Evolutionary conservation across 2,329 filamentous ascomycete species (phyloP).

Genomic region (Diaporthe citri): DNA sequence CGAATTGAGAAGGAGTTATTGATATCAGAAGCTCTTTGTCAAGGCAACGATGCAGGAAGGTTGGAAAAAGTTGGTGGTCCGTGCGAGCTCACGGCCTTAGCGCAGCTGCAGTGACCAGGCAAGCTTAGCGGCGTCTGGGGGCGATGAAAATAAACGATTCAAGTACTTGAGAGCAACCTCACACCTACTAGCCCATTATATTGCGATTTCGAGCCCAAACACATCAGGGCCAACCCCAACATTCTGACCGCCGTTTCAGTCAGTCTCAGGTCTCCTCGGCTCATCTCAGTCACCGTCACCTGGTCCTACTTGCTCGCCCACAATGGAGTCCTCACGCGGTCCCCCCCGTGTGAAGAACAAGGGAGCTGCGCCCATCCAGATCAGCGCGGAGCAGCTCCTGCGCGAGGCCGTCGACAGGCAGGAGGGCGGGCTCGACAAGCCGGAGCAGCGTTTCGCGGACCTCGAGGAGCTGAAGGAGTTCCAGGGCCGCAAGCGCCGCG

Average conservation of each 20-base stretch:
- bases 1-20: background rate
- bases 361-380: conserved; percentile 89
- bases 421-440: conserved; percentile 87
- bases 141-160: conserved; percentile 32
- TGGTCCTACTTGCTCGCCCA: conserved; percentile 46
- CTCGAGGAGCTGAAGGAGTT: conserved; percentile 98
- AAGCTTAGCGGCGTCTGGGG: background rate
- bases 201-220: background rate
- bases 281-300: background rate
- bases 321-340: conserved; percentile 90
- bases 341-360: conserved; percentile 99
- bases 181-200: background rate
- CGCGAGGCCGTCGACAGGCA: conserved; percentile 97
- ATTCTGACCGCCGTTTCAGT: background rate
- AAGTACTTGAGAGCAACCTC: conserved; percentile 20
- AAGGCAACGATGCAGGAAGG: background rate
- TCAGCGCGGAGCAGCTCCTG: conserved; percentile 96
- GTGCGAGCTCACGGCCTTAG: conserved; percentile 31
- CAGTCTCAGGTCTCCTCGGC: background rate
- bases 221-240: background rate
- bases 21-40: conserved; percentile 15
- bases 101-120: conserved; percentile 27
- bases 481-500: conserved; percentile 94
- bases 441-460: conserved; percentile 94
- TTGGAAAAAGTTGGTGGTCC: conserved; percentile 23